These are phyloP conservation scores for Thozetella sp. DNA, from an alignment of 495 filamentous ascomycete species.

Conservation along the genomic window DNA sequence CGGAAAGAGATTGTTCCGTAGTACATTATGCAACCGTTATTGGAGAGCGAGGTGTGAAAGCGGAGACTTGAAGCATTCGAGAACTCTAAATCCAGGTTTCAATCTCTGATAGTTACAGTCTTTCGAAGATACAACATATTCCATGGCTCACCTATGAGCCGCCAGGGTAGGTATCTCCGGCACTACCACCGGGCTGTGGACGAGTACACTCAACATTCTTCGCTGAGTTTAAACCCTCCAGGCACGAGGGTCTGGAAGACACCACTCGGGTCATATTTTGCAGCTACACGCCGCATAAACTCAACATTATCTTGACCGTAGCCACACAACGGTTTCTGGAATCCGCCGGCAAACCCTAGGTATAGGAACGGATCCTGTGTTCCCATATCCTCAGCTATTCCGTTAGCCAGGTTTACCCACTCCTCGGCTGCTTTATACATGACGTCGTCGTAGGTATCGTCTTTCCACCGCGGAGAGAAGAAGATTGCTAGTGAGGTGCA, in stretches of 20 bases:
- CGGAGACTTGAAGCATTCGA: no score
- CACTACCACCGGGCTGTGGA: no score
- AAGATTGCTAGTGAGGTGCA: neutral
- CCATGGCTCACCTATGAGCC: no score
- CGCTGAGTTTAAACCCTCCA: constrained; percentile 30
- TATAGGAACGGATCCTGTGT: constrained; percentile 20
- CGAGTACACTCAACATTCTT: neutral
- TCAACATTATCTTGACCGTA: constrained; percentile 25
- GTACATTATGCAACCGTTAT: no score
- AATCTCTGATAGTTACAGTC: no score
- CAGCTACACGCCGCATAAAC: constrained; percentile 20
- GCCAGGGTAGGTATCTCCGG: no score
- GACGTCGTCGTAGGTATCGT: neutral
- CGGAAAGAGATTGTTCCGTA: no score
- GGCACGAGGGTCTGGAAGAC: constrained; percentile 27
- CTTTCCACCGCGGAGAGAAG: neutral
- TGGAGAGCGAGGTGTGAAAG: no score
- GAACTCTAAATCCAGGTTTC: no score
- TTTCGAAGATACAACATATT: no score
- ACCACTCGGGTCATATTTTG: constrained; percentile 29
- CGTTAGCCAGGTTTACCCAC: neutral
- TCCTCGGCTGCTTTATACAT: neutral
- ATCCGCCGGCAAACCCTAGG: constrained; percentile 28
- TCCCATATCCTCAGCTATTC: neutral
- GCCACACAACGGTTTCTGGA: constrained; percentile 24